These are phyloP conservation scores for Blastomyces parvus DNA, from an alignment of 2,329 filamentous ascomycete genomes.

Conservation along the genomic window DNA sequence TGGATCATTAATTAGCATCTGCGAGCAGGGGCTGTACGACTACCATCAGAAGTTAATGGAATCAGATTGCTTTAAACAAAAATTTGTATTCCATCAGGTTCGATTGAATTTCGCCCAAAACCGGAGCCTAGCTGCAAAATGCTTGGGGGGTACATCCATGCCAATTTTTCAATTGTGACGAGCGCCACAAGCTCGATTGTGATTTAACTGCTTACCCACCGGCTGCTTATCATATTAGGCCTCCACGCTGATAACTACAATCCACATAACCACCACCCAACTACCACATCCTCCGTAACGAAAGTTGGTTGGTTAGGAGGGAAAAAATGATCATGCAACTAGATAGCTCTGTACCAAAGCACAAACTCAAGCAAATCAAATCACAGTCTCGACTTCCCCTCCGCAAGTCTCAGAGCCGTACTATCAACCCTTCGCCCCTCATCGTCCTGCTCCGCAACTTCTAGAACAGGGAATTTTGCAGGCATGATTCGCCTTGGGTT, in stretches of 20 bases:
- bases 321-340: neutral
- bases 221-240: neutral
- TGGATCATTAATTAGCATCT: neutral
- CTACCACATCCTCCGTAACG: neutral
- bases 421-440: constrained; percentile 67
- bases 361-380: neutral
- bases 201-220: neutral
- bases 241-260: neutral
- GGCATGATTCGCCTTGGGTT: constrained; percentile 72
- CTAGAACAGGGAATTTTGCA: constrained; percentile 54
- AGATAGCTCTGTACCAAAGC: neutral
- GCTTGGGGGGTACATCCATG: neutral
- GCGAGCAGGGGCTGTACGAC: no score
- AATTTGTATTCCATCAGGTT: neutral
- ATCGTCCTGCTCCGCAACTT: constrained; percentile 68
- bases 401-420: constrained; percentile 25
- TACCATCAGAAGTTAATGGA: neutral
- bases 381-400: constrained; percentile 20
- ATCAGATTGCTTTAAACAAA: neutral
- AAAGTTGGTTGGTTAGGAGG: neutral
- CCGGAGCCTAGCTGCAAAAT: neutral
- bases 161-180: neutral
- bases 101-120: neutral
- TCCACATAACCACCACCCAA: neutral
- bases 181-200: neutral